Evolutionary conservation across 306 rosid species (phyloP).

Genomic region (Purshia tridentata): DNA sequence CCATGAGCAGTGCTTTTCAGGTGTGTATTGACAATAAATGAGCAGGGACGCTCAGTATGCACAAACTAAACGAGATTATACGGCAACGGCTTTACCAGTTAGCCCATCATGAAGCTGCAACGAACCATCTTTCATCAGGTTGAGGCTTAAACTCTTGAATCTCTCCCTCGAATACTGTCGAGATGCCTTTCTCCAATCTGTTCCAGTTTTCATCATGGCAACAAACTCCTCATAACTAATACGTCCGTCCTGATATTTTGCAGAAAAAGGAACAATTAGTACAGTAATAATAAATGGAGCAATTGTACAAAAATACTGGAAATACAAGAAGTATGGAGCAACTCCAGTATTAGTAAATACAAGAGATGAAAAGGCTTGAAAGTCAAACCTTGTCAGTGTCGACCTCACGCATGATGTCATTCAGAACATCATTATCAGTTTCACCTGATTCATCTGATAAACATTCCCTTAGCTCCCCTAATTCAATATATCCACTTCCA

Average conservation of each 20-base stretch:
- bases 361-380: conserved; percentile 24
- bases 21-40: conserved; percentile 28
- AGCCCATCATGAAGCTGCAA: conserved; percentile 88
- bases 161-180: conserved; percentile 98
- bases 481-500: conserved; percentile 85
- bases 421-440: conserved; percentile 64
- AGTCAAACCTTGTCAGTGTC: conserved; percentile 90
- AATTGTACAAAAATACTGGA: not conserved
- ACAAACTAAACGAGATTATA: conserved; percentile 48
- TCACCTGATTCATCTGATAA: conserved; percentile 79
- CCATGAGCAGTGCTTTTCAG: conserved; percentile 15
- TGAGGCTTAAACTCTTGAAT: conserved; percentile 95
- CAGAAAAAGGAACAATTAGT: conserved; percentile 1
- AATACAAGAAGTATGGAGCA: not conserved
- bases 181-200: conserved; percentile 99
- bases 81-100: conserved; percentile 80
- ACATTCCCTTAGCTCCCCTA: conserved; percentile 70
- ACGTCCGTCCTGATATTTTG: conserved; percentile 66
- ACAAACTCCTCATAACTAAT: conserved; percentile 93
- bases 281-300: not conserved
- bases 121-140: conserved; percentile 96
- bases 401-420: conserved; percentile 92
- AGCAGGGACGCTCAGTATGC: conserved; percentile 34
- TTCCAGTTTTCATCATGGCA: conserved; percentile 99
- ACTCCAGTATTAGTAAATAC: not conserved